These are phyloP conservation scores for Hyaloscypha variabilis DNA, from an alignment of 495 filamentous ascomycete genomes.

Conservation along the genomic window DNA sequence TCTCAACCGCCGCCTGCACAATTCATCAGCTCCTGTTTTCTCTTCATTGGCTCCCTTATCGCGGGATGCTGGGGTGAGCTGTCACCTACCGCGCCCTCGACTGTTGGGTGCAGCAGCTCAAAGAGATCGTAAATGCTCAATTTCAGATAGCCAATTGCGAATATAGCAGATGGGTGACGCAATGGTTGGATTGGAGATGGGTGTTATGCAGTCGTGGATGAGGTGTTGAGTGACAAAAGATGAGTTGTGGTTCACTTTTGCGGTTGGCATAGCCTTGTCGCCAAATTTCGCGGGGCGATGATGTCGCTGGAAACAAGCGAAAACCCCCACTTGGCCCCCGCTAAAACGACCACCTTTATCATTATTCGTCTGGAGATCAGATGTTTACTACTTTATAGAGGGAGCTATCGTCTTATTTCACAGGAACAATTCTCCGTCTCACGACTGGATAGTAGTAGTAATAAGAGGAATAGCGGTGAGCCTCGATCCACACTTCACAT, in stretches of 20 bases:
- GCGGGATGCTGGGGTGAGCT: too few relatives aligned
- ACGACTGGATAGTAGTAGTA: neutral
- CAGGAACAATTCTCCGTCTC: neutral
- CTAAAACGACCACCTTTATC: neutral
- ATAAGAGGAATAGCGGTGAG: neutral
- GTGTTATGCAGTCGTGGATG: neutral
- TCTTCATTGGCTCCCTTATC: too few relatives aligned
- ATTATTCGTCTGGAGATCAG: neutral
- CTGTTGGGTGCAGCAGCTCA: too few relatives aligned
- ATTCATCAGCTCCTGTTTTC: too few relatives aligned
- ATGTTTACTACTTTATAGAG: neutral
- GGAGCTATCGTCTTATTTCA: neutral
- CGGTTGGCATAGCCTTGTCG: conserved; percentile 8
- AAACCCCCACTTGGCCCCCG: neutral
- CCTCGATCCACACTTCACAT: neutral
- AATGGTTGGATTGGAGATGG: neutral
- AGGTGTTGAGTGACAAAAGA: neutral
- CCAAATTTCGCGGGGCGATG: conserved; percentile 20
- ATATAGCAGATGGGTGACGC: neutral
- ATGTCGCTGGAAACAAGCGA: conserved; percentile 6
- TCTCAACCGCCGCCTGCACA: too few relatives aligned
- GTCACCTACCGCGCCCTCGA: too few relatives aligned
- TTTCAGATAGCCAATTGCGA: neutral
- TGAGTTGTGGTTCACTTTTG: neutral
- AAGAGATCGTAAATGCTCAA: too few relatives aligned